These are phyloP conservation scores for Fusarium tanahbumbuense DNA, from an alignment of 2,329 filamentous ascomycete species.

Conservation along the genomic window DNA sequence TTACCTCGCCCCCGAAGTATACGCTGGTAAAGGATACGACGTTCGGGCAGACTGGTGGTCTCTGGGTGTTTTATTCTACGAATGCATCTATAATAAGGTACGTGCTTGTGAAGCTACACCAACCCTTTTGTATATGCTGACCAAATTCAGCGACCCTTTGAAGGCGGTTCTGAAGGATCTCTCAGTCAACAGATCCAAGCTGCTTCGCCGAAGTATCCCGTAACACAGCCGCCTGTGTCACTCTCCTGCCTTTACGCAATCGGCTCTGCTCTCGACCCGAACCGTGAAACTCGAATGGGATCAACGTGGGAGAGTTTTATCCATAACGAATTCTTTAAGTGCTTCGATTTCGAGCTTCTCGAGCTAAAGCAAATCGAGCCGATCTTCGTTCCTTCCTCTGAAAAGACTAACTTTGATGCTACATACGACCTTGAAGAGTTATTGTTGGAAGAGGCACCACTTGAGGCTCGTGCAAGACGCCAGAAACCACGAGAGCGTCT, in stretches of 20 bases:
- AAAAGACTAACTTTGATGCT: slow-evolving; percentile 99
- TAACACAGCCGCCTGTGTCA: slow-evolving; percentile 90
- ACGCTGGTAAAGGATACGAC: slow-evolving; percentile 88
- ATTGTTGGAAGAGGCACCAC: slow-evolving; percentile 89
- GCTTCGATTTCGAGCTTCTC: slow-evolving; percentile 84
- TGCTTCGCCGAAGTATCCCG: slow-evolving; percentile 86
- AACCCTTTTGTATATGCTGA: slow-evolving; percentile 17
- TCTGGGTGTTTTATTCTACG: slow-evolving; percentile 96
- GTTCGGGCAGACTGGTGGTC: slow-evolving; percentile 99
- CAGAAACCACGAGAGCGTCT: slow-evolving; percentile 93
- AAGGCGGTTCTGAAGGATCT: slow-evolving; percentile 85
- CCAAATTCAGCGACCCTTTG: slow-evolving; percentile 80
- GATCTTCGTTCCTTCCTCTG: slow-evolving; percentile 91
- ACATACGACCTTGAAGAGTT: slow-evolving; percentile 97
- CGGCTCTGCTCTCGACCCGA: slow-evolving; percentile 81
- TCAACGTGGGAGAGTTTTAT: slow-evolving; percentile 86
- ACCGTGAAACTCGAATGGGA: slow-evolving; percentile 86
- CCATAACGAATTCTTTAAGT: slow-evolving; percentile 87
- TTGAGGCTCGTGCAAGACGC: slow-evolving; percentile 90
- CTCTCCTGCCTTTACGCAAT: slow-evolving; percentile 91
- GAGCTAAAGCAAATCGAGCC: slow-evolving; percentile 90
- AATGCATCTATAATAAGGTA: slow-evolving; percentile 99
- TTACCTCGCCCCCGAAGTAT: slow-evolving; percentile 96
- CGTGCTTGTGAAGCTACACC: slow-evolving; percentile 47
- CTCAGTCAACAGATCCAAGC: slow-evolving; percentile 84